Evolutionary conservation across 2,329 filamentous ascomycete genomes (phyloP).

Genomic region (Epichloe amarillans): DNA sequence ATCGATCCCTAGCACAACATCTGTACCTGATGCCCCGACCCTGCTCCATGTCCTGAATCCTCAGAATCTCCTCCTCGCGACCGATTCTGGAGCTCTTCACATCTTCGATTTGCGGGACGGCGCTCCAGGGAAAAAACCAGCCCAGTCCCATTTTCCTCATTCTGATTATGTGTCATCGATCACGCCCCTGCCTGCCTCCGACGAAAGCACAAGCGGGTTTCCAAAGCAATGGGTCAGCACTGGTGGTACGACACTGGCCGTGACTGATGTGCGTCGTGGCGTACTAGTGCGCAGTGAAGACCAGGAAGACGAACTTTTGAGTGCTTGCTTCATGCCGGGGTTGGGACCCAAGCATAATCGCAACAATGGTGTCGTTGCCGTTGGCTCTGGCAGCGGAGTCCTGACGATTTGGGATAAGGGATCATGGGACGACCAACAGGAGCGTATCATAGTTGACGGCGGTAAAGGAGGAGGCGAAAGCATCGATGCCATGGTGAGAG

Average conservation of each 20-base stretch:
- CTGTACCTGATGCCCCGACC: slow-evolving; percentile 56
- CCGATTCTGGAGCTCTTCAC: slow-evolving; percentile 81
- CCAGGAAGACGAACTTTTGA: slow-evolving; percentile 87
- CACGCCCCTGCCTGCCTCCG: slow-evolving; percentile 65
- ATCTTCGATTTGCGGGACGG: slow-evolving; percentile 67
- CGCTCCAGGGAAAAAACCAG: slow-evolving; percentile 47
- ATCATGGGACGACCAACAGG: slow-evolving; percentile 89
- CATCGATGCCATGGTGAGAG: slow-evolving; percentile 60
- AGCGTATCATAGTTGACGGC: slow-evolving; percentile 65
- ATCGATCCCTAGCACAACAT: slow-evolving; percentile 48
- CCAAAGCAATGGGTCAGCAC: slow-evolving; percentile 93
- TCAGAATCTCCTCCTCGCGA: slow-evolving; percentile 76
- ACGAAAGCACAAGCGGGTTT: slow-evolving; percentile 73
- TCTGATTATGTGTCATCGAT: slow-evolving; percentile 87
- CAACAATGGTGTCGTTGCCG: slow-evolving; percentile 63
- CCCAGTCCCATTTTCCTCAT: slow-evolving; percentile 75
- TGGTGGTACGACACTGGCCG: slow-evolving; percentile 77
- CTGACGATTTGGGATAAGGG: slow-evolving; percentile 90
- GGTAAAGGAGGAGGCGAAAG: slow-evolving; percentile 56
- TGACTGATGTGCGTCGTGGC: slow-evolving; percentile 77
- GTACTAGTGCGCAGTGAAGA: slow-evolving; percentile 84
- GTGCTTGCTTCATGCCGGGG: slow-evolving; percentile 64
- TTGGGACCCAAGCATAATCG: slow-evolving; percentile 52
- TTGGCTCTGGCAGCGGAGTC: slow-evolving; percentile 64
- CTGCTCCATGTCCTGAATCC: slow-evolving; percentile 75